Percentiles rank a stretch among this genome's conserved stretches.
These are phyloP conservation scores for Lactarius pseudohatsudake DNA, from an alignment of 768 basidiomycete genomes.

Conservation along the genomic window DNA sequence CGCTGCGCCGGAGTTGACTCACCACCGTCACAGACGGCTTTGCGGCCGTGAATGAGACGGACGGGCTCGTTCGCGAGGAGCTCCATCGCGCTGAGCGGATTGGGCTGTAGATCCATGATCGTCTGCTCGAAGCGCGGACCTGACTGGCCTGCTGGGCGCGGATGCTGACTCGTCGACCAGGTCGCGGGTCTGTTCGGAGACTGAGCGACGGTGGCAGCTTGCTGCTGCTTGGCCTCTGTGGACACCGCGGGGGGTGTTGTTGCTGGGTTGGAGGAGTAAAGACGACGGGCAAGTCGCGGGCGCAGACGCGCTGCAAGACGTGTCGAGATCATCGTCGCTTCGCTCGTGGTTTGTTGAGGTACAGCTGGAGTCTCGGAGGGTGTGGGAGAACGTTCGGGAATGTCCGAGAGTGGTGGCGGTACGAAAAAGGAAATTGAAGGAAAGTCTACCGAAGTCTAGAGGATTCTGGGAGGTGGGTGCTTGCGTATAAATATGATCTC, in stretches of 20 bases:
- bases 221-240: conserved; percentile 28
- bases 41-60: conserved; percentile 74
- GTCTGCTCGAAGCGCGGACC: conserved; percentile 94
- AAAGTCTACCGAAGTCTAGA: not conserved
- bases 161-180: conserved; percentile 84
- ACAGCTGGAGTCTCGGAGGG: not conserved
- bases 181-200: conserved; percentile 79
- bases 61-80: conserved; percentile 86
- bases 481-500: not conserved
- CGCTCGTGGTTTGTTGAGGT: not conserved
- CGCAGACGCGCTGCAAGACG: conserved; percentile 25
- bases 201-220: conserved; percentile 50
- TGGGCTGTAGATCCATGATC: conserved; percentile 81
- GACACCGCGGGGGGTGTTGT: conserved; percentile 25
- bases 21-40: conserved; percentile 96
- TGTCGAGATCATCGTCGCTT: conserved; percentile 23
- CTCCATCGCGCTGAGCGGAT: conserved; percentile 88
- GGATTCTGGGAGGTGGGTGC: conserved; percentile 1
- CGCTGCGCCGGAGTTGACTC: conserved; percentile 34
- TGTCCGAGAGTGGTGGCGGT: not conserved
- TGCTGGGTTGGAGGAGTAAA: conserved; percentile 11
- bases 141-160: conserved; percentile 57
- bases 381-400: conserved; percentile 12
- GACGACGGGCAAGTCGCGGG: conserved; percentile 21
- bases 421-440: conserved; percentile 11